Evolutionary conservation across 1,284 basidiomycete species (phyloP).

Genomic region (Fereydounia khargensis): DNA sequence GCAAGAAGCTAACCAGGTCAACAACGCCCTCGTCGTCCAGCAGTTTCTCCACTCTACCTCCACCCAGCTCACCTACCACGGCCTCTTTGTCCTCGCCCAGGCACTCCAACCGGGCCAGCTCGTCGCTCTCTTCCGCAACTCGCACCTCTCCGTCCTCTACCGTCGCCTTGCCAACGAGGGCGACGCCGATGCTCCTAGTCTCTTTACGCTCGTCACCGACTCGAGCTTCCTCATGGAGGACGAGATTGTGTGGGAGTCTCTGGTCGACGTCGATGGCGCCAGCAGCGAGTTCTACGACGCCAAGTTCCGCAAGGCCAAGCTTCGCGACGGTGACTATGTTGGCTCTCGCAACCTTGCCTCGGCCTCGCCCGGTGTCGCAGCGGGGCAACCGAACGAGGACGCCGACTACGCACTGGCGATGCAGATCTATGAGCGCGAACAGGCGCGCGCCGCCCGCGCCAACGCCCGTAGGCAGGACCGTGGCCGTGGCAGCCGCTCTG

Average conservation of each 20-base stretch:
- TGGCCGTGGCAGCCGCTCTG: no score
- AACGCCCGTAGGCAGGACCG: no score
- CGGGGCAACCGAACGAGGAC: constrained; percentile 17
- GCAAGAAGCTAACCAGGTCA: constrained; percentile 6
- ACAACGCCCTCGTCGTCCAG: constrained; percentile 23
- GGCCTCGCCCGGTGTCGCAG: constrained; percentile 1
- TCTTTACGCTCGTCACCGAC: constrained; percentile 81
- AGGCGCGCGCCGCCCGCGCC: no score
- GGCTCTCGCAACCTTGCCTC: constrained; percentile 11
- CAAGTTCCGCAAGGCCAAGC: constrained; percentile 21
- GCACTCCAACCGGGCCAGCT: constrained; percentile 60
- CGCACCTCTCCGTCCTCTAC: constrained; percentile 82
- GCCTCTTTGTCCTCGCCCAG: constrained; percentile 62
- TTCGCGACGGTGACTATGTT: constrained; percentile 28
- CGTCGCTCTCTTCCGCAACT: constrained; percentile 80
- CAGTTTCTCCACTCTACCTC: constrained; percentile 67
- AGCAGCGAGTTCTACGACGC: constrained; percentile 42
- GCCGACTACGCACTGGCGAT: constrained; percentile 40
- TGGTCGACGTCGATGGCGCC: constrained; percentile 79
- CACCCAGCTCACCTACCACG: constrained; percentile 83
- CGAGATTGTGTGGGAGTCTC: constrained; percentile 78
- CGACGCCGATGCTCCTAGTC: constrained; percentile 12
- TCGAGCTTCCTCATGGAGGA: constrained; percentile 73
- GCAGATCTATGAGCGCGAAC: constrained; percentile 42
- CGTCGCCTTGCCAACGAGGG: constrained; percentile 30